These are phyloP conservation scores for Vitis rupestris DNA, from an alignment of 164 flowering plant genomes.

Conservation along the genomic window DNA sequence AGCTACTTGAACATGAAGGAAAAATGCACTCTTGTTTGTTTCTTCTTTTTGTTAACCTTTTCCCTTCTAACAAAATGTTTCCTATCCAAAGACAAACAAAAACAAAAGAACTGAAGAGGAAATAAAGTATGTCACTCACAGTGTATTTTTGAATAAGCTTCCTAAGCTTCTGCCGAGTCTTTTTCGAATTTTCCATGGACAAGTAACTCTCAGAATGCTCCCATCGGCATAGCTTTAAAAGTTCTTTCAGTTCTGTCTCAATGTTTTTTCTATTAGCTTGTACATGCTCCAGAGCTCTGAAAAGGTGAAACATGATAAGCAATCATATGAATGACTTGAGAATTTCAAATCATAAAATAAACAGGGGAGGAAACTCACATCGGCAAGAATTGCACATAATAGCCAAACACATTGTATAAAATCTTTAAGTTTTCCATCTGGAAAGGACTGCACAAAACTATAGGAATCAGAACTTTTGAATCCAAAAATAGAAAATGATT, in stretches of 20 bases:
- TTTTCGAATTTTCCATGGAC: slow-evolving; percentile 54
- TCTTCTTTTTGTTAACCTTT: neutral
- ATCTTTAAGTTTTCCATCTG: slow-evolving; percentile 47
- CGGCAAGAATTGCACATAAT: slow-evolving; percentile 75
- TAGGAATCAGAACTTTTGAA: neutral
- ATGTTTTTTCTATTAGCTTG: slow-evolving; percentile 41
- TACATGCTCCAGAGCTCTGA: slow-evolving; percentile 58
- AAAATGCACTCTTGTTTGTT: neutral
- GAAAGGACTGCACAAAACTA: slow-evolving; percentile 41
- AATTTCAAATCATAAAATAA: neutral
- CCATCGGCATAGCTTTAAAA: slow-evolving; percentile 71
- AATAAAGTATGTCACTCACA: slow-evolving; percentile 41
- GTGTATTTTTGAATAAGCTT: slow-evolving; percentile 75
- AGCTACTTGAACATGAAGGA: too few relatives aligned
- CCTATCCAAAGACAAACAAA: too few relatives aligned
- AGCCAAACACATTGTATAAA: slow-evolving; percentile 78
- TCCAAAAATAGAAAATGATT: neutral
- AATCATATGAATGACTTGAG: neutral
- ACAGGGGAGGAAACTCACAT: slow-evolving; percentile 42
- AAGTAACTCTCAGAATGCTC: slow-evolving; percentile 48
- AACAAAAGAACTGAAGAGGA: too few relatives aligned
- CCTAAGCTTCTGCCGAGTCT: slow-evolving; percentile 61
- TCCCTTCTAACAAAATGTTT: too few relatives aligned
- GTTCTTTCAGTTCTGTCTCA: slow-evolving; percentile 58
- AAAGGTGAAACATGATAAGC: slow-evolving; percentile 5